Base-by-base conservation (phyloP, 345 rosid genomes). In the Clarkia xantiana region DNA sequence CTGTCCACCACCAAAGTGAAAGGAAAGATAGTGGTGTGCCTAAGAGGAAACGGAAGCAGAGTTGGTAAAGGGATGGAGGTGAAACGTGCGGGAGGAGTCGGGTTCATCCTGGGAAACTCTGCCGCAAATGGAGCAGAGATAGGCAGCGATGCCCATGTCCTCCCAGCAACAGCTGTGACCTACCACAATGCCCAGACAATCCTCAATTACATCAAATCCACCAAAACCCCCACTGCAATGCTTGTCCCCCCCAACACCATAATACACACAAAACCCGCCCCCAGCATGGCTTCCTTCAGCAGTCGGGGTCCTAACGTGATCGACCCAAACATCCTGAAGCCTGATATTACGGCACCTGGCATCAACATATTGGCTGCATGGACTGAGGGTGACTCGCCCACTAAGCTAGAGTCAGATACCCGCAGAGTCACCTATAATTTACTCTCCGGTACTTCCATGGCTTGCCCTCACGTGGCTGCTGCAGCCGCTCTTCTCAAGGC, bases 401-500 rank as follows among this genome's bases (percentile, higher is more conserved):
- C 71, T 13, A 77, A 77, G 65, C 1, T 71, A 4, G 44, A 62
- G 9, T 11, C 34, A 1, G 95, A 90, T 55, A 51, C 56, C 6
- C 66, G 90, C 51, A 22, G 44, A 1, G 78, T 78, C 0, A 44
- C 59, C 45, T 90, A 52, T 54, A 79, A 76, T 23, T 6, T 83
- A 0, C 9, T 45, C 6, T 66, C 94, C 0, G 97, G 97, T 49
- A 90, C 97, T 61, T 90, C 97, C 2, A 90, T 90, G 97, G 63
- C 97, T 51, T 70, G 80, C 61, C 95, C 97, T 58, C 97, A 90
- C 67, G 94, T 86, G 18, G 71, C 94, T 10, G 97, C 76, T 18
- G 68, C 69, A 6, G 83, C 76, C 9, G 83, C 84, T 13, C 91
- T 86, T 48, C 79, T 86, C 49, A 81, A 55, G 70, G 84, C 91